These are phyloP conservation scores for Apiotrichum gamsii DNA, from an alignment of 1,284 basidiomycete genomes.

Conservation along the genomic window DNA sequence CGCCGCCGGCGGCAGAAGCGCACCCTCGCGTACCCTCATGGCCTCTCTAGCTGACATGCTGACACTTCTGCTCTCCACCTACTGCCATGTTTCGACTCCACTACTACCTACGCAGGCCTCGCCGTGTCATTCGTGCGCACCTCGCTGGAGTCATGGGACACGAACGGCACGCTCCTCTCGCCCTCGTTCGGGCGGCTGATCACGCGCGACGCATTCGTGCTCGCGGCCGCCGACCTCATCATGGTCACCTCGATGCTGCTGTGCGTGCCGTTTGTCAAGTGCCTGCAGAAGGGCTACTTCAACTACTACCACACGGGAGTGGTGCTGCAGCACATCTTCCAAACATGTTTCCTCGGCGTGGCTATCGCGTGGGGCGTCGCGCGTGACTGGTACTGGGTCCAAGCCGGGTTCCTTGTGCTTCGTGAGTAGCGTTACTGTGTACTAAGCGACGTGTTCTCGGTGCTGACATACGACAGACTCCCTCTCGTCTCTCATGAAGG, in stretches of 20 bases:
- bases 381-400: slow-evolving; percentile 95
- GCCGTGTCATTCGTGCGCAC: slow-evolving; percentile 72
- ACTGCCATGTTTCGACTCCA: too few species aligned
- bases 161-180: slow-evolving; percentile 70
- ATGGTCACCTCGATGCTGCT: slow-evolving; percentile 71
- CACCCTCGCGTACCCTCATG: too few species aligned
- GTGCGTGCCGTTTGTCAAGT: slow-evolving; percentile 73
- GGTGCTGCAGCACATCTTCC: slow-evolving; percentile 69
- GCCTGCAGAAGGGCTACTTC: slow-evolving; percentile 69
- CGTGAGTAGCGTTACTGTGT: slow-evolving; percentile 50
- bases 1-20: too few species aligned
- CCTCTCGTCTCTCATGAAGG: slow-evolving; percentile 47
- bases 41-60: too few species aligned
- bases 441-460: too few species aligned
- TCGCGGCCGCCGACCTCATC: slow-evolving; percentile 76
- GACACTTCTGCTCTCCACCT: neutral
- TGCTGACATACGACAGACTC: slow-evolving; percentile 25
- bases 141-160: slow-evolving; percentile 66
- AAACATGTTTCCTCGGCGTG: slow-evolving; percentile 61
- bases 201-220: slow-evolving; percentile 72
- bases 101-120: slow-evolving; percentile 65
- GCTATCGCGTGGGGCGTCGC: slow-evolving; percentile 54
- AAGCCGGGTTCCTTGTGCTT: slow-evolving; percentile 91
- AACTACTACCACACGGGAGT: slow-evolving; percentile 68
- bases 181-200: slow-evolving; percentile 80